A percentile compares a stretch with the other conserved stretches of the same genome.
Conservation (phyloP, 2,329 filamentous ascomycete species). For the Cladosporium cucumerinum region DNA sequence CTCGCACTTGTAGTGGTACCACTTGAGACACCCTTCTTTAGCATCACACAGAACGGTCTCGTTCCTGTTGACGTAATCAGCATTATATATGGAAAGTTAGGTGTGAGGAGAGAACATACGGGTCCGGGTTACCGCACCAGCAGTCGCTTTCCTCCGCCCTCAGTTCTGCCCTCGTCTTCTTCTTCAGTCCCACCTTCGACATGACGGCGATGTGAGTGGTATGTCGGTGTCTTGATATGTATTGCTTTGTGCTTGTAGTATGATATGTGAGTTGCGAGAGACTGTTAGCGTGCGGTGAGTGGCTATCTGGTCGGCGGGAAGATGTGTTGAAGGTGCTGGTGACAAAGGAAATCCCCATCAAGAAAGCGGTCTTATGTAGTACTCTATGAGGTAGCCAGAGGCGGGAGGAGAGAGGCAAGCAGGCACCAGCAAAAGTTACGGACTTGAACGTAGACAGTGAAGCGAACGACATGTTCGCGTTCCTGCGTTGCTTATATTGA, state of each 20-base stretch:
- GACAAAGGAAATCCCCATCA: background rate
- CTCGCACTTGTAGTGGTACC: background rate
- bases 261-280: background rate
- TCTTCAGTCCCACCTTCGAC: background rate
- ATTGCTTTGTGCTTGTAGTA: background rate
- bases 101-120: background rate
- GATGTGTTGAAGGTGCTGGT: background rate
- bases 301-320: background rate
- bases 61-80: background rate
- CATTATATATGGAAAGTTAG: background rate
- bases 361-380: background rate
- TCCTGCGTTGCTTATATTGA: background rate
- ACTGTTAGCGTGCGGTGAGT: background rate
- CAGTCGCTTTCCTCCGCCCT: background rate
- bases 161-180: background rate
- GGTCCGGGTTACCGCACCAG: background rate
- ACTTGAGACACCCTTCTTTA: background rate
- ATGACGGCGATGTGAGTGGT: background rate
- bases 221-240: background rate
- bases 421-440: background rate
- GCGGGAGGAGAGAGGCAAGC: background rate
- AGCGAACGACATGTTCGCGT: background rate
- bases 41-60: background rate
- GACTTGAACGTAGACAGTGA: background rate
- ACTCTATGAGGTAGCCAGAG: background rate